Evolutionary conservation across 2,329 filamentous ascomycete species (phyloP).

Genomic region (Dothistroma pini): DNA sequence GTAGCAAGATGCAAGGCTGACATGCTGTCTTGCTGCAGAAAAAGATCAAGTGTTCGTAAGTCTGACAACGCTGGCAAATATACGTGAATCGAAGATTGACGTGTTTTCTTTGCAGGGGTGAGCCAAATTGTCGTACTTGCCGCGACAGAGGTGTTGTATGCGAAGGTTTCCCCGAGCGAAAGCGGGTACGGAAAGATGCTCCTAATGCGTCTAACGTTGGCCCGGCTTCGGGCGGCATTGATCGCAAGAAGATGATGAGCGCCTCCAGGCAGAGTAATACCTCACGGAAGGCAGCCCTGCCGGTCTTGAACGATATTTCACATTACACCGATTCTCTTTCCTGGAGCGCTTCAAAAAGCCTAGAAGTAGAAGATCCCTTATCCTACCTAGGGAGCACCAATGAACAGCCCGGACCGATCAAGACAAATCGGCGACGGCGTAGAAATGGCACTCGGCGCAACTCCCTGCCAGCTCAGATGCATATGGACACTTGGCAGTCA

Average conservation of each 20-base stretch:
- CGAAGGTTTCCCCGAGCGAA: conserved; percentile 24
- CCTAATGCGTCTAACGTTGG: neutral
- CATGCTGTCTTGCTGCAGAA: conserved; percentile 7
- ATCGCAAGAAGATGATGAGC: conserved; percentile 8
- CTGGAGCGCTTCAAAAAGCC: neutral
- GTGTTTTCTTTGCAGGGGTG: conserved; percentile 13
- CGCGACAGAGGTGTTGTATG: conserved; percentile 26
- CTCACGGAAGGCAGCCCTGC: neutral
- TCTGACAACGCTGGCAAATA: neutral
- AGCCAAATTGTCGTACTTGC: conserved; percentile 24
- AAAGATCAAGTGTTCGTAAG: conserved; percentile 26
- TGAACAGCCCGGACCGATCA: neutral
- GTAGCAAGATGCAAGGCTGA: neutral
- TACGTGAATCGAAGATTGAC: neutral
- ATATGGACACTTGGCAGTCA: neutral
- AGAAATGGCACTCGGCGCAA: neutral
- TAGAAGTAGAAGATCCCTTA: neutral
- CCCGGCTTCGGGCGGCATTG: conserved; percentile 8
- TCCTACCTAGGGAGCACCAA: neutral
- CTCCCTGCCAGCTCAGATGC: neutral
- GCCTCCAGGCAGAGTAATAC: neutral
- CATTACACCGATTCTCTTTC: neutral
- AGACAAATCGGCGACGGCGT: neutral
- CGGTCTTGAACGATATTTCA: neutral
- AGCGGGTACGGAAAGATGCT: conserved; percentile 19